phyloP scores from a whole-genome alignment of 768 basidiomycete genomes.

The Termitomyces sp. region DNA sequence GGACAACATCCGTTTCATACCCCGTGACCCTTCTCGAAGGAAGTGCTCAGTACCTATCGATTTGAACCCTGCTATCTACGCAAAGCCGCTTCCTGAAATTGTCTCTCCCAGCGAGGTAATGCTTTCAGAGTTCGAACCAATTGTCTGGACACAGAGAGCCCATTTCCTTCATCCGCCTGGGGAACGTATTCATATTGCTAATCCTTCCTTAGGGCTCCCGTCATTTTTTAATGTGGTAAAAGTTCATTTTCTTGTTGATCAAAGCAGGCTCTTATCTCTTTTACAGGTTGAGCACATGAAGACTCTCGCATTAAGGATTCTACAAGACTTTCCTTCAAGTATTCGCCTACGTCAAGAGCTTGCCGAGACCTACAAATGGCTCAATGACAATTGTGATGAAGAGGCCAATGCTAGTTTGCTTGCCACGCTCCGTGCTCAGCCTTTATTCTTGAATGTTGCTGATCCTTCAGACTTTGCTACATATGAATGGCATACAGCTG shows the following conservation, averaged over 20 bases:
- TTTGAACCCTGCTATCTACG: conserved; percentile 17
- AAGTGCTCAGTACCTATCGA: background rate
- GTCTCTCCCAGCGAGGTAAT: conserved; percentile 35
- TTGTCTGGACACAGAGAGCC: conserved; percentile 48
- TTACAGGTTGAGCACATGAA: conserved; percentile 35
- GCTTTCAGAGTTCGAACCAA: conserved; percentile 26
- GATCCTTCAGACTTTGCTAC: conserved; percentile 22
- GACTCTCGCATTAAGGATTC: conserved; percentile 24
- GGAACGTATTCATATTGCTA: conserved; percentile 24
- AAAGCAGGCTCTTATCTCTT: background rate
- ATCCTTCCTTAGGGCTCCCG: conserved; percentile 34
- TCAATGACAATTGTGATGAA: conserved; percentile 22
- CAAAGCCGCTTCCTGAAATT: conserved; percentile 22
- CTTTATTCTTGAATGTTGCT: conserved; percentile 42
- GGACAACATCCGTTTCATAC: conserved; percentile 34
- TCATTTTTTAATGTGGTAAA: conserved; percentile 37
- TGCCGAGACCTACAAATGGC: conserved; percentile 36
- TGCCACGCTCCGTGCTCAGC: conserved; percentile 14
- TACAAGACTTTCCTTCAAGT: conserved; percentile 18
- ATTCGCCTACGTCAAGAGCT: conserved; percentile 29
- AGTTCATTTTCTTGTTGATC: background rate
- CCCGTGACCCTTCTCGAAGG: conserved; percentile 18
- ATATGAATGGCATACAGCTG: conserved; percentile 35
- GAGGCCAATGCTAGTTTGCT: conserved; percentile 12
- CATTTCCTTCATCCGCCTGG: conserved; percentile 22